Evolutionary conservation across 2,329 filamentous ascomycete genomes (phyloP).

Genomic region (Curvularia verruculosa): DNA sequence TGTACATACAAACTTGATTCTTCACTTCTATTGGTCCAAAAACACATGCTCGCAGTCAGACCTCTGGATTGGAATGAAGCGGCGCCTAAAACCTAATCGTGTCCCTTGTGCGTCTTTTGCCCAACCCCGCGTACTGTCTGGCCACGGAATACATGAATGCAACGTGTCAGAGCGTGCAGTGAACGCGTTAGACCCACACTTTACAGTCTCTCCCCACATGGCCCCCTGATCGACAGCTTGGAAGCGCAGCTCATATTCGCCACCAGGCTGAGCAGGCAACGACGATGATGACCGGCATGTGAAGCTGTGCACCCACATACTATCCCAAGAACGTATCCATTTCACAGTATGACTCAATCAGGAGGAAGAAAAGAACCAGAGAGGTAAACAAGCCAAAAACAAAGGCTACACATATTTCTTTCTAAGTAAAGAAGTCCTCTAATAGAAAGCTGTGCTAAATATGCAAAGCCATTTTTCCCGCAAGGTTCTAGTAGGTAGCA

Average conservation of each 20-base stretch:
- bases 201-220: background rate
- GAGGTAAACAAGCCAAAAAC: background rate
- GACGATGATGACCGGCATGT: background rate
- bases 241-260: background rate
- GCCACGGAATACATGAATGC: conserved; percentile 7
- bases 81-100: background rate
- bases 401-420: background rate
- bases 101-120: background rate
- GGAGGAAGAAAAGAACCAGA: background rate
- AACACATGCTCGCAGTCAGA: background rate
- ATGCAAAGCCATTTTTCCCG: background rate
- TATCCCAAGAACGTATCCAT: too few species aligned
- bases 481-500: background rate
- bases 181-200: background rate
- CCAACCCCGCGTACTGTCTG: background rate
- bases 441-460: background rate
- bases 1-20: background rate
- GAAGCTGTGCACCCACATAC: background rate
- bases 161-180: conserved; percentile 20
- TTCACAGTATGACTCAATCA: too few species aligned
- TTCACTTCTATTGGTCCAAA: background rate
- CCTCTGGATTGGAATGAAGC: too few species aligned
- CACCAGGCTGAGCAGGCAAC: background rate
- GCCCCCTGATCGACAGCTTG: background rate
- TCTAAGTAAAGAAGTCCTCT: background rate